Evolutionary conservation across 345 rosid species (phyloP).

Genomic region (Euphorbia pulcherrima): DNA sequence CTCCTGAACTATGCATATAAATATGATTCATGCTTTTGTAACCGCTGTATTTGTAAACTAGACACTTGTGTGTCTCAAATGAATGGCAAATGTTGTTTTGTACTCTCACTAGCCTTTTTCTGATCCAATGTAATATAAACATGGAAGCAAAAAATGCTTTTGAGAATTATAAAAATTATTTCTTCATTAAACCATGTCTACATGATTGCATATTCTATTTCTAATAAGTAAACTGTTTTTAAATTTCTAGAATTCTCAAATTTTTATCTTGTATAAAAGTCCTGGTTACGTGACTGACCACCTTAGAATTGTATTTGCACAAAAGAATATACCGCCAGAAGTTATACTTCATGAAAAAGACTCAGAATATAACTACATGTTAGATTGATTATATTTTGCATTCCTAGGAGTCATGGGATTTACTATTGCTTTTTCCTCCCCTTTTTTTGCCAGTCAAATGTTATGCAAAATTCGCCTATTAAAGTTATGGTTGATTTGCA

Average conservation of each 20-base stretch:
- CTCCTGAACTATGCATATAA: conserved; percentile 8
- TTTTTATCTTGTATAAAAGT: neutral
- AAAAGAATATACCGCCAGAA: neutral
- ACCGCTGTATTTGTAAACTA: conserved; percentile 1
- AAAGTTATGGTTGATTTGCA: neutral
- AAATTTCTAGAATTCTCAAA: neutral
- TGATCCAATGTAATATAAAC: neutral
- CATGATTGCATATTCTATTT: neutral
- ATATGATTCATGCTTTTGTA: neutral
- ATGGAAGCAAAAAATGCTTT: neutral
- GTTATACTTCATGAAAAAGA: neutral
- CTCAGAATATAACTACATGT: neutral
- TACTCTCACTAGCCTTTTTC: neutral
- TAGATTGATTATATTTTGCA: neutral
- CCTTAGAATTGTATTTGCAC: neutral
- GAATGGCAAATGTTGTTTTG: neutral
- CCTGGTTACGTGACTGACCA: neutral
- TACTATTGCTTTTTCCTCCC: neutral
- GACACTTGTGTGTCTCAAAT: neutral
- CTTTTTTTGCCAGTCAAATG: neutral
- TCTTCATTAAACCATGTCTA: neutral
- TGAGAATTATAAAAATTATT: neutral
- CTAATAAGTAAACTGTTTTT: no score
- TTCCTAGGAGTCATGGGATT: neutral
- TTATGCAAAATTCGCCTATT: neutral